A percentile compares a stretch with the other conserved stretches of the same genome.
These are phyloP conservation scores for Lathyrus sativus DNA, from an alignment of 306 rosid genomes.

Conservation along the genomic window DNA sequence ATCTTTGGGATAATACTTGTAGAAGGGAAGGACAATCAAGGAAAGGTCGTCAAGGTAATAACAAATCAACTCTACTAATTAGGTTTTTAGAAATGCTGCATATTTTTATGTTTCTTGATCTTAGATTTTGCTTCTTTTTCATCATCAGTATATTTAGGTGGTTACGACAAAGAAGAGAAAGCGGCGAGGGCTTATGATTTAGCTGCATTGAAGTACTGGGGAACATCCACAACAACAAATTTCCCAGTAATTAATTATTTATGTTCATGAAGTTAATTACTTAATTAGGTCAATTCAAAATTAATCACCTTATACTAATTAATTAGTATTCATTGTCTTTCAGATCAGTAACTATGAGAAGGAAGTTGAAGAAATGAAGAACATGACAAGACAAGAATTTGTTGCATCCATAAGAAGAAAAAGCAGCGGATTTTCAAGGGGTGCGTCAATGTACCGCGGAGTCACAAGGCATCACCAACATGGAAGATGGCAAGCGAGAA, in stretches of 20 bases:
- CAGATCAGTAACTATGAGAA: constrained; percentile 94
- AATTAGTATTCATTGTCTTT: constrained; percentile 7
- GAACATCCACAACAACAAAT: constrained; percentile 82
- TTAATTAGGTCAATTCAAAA: neutral
- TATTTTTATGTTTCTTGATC: neutral
- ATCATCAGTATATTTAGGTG: constrained; percentile 77
- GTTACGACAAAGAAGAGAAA: constrained; percentile 91
- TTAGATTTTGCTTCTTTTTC: constrained; percentile 5
- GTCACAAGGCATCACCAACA: constrained; percentile 99
- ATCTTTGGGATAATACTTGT: constrained; percentile 88
- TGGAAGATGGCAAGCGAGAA: constrained; percentile 99
- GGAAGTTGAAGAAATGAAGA: constrained; percentile 96
- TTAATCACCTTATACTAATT: neutral
- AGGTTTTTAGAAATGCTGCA: neutral
- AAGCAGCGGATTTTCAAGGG: constrained; percentile 97
- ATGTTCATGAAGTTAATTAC: constrained; percentile 1
- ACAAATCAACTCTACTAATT: neutral
- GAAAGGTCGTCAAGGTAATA: constrained; percentile 60
- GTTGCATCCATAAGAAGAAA: constrained; percentile 97
- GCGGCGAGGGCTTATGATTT: constrained; percentile 94
- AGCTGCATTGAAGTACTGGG: constrained; percentile 94
- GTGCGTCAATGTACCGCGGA: constrained; percentile 99
- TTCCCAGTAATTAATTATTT: constrained; percentile 54
- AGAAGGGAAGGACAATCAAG: constrained; percentile 93
- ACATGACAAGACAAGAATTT: constrained; percentile 98